These are phyloP conservation scores for Myriosclerotinia duriaeana DNA, from an alignment of 2,329 filamentous ascomycete species.

Conservation along the genomic window DNA sequence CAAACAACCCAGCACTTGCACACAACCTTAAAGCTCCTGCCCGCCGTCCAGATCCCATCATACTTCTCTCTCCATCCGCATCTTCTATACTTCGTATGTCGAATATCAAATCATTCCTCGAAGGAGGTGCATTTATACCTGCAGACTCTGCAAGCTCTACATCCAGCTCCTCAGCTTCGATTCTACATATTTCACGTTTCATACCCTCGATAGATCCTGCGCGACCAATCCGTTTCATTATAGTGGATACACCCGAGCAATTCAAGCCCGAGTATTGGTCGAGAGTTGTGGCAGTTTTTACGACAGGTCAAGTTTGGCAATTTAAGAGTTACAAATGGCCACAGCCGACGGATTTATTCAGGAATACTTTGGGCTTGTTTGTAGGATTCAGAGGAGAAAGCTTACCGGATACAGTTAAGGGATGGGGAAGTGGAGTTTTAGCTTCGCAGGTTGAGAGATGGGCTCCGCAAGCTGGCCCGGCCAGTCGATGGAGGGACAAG, in stretches of 20 bases:
- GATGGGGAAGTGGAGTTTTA: conserved; percentile 83
- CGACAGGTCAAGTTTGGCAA: conserved; percentile 96
- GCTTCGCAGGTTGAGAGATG: conserved; percentile 82
- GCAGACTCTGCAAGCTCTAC: conserved; percentile 63
- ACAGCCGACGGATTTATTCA: conserved; percentile 83
- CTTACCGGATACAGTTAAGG: conserved; percentile 72
- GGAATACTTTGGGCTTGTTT: conserved; percentile 81
- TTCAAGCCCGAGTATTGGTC: conserved; percentile 99
- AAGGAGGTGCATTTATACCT: conserved; percentile 77
- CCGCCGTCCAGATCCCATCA: conserved; percentile 75
- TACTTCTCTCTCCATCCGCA: conserved; percentile 92
- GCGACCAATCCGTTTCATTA: conserved; percentile 84
- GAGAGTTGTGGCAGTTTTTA: conserved; percentile 93
- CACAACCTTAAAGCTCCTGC: conserved; percentile 54
- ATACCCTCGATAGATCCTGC: conserved; percentile 69
- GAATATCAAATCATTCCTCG: conserved; percentile 93
- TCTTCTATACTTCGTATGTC: conserved; percentile 92
- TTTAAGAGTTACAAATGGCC: conserved; percentile 99
- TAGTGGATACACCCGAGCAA: conserved; percentile 88
- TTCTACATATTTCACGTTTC: conserved; percentile 79
- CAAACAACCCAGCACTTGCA: conserved; percentile 49
- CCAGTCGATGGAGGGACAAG: conserved; percentile 73
- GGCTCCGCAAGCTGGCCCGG: conserved; percentile 52
- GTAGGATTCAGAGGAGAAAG: conserved; percentile 89
- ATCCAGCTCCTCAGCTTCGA: conserved; percentile 67